Conservation (phyloP, 768 basidiomycete genomes). For the Pulveroboletus ravenelii region DNA sequence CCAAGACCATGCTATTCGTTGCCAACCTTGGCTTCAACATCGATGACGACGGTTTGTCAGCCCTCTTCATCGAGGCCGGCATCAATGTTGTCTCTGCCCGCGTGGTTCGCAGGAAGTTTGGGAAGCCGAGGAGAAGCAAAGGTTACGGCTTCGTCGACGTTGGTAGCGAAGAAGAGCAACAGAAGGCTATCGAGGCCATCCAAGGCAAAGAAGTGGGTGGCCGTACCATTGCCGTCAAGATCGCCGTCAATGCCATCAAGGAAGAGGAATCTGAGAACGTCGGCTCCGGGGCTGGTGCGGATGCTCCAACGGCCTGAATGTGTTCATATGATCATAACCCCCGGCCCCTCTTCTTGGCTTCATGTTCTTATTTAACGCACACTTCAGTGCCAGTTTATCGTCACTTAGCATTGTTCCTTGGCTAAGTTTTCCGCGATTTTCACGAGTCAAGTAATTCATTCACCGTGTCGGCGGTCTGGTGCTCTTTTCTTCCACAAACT, state of each 20-base stretch:
- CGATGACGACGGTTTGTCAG: conserved; percentile 74
- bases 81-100: conserved; percentile 82
- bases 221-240: conserved; percentile 85
- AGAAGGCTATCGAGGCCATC: conserved; percentile 83
- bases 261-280: conserved; percentile 49
- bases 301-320: conserved; percentile 25
- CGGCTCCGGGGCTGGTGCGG: conserved; percentile 26
- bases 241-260: conserved; percentile 82
- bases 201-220: conserved; percentile 87
- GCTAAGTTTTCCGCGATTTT: conserved; percentile 38
- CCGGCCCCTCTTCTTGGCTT: conserved; percentile 23
- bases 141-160: conserved; percentile 99
- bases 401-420: conserved; percentile 32
- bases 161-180: conserved; percentile 81
- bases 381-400: conserved; percentile 20
- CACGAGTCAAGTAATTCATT: conserved; percentile 28
- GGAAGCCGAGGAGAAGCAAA: conserved; percentile 83
- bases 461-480: conserved; percentile 40
- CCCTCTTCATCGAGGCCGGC: conserved; percentile 83
- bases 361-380: conserved; percentile 25
- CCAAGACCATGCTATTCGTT: conserved; percentile 88
- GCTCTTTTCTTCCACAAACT: conserved; percentile 34
- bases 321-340: conserved; percentile 10
- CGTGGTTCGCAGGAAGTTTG: conserved; percentile 83
- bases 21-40: conserved; percentile 97